phyloP scores from a whole-genome alignment of 208 protist species.

The Trypanosomatidae sp. region DNA sequence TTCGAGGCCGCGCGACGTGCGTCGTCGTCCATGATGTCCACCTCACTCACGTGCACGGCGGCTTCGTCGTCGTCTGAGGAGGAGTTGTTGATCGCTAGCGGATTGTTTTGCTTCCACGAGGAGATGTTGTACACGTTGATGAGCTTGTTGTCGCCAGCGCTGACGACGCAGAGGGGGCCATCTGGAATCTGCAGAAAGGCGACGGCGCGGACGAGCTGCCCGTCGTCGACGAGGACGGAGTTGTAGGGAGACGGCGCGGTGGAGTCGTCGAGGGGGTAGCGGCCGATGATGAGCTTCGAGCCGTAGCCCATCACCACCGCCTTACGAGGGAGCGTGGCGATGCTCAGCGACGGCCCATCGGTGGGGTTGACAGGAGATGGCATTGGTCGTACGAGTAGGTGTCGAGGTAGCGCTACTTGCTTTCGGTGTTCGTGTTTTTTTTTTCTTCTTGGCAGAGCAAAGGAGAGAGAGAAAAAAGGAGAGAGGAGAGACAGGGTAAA shows the following conservation, averaged over 20 bases:
- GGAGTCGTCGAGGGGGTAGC: conserved; percentile 34
- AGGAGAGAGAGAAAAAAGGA: no score
- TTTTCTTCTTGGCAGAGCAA: no score
- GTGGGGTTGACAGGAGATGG: no score
- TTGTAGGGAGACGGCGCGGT: conserved; percentile 33
- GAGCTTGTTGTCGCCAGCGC: conserved; percentile 71
- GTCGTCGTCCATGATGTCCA: conserved; percentile 13
- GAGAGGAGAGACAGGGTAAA: no score
- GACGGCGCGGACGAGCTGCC: conserved; percentile 68
- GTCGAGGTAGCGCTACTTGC: no score
- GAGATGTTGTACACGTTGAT: conserved; percentile 81
- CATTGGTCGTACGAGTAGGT: no score
- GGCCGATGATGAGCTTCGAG: conserved; percentile 54
- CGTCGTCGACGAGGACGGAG: conserved; percentile 64
- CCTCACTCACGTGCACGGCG: no score
- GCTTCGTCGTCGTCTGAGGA: conserved; percentile 29
- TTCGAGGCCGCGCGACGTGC: not conserved
- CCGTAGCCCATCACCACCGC: conserved; percentile 57
- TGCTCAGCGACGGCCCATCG: conserved; percentile 44
- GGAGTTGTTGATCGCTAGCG: conserved; percentile 26
- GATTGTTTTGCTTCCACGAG: conserved; percentile 40
- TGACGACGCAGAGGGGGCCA: conserved; percentile 68
- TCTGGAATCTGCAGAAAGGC: conserved; percentile 60
- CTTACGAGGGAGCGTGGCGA: conserved; percentile 43
- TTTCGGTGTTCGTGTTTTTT: no score